A percentile compares a stretch with the other conserved stretches of the same genome.
These are phyloP conservation scores for Alternaria sp. DNA, from an alignment of 2,329 filamentous ascomycete genomes.

Conservation along the genomic window DNA sequence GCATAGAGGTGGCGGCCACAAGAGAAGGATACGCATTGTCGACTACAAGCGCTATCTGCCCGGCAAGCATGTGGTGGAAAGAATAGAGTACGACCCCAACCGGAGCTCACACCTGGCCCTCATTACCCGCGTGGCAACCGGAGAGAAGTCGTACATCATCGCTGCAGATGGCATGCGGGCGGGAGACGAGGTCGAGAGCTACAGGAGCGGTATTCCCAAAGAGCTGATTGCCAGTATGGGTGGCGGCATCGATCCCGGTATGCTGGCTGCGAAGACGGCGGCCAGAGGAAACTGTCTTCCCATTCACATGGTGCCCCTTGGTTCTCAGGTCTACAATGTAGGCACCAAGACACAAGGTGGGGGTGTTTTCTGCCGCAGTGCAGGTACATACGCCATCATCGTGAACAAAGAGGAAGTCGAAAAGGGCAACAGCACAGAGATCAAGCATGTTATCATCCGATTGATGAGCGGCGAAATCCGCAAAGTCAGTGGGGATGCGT, in stretches of 20 bases:
- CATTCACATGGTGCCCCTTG: conserved; percentile 93
- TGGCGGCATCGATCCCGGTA: conserved; percentile 90
- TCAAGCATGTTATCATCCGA: conserved; percentile 82
- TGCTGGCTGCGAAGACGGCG: conserved; percentile 92
- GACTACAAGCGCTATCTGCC: conserved; percentile 84
- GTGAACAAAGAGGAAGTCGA: conserved; percentile 84
- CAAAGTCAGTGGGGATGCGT: conserved; percentile 88
- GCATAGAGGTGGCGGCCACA: conserved; percentile 90
- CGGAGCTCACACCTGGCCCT: conserved; percentile 93
- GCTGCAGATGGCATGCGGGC: conserved; percentile 94
- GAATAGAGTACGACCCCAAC: conserved; percentile 95
- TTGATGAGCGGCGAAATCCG: conserved; percentile 94
- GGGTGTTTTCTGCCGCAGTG: conserved; percentile 93
- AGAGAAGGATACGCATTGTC: conserved; percentile 88
- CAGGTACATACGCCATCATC: conserved; percentile 89
- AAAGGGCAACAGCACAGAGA: conserved; percentile 66
- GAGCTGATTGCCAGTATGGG: conserved; percentile 92
- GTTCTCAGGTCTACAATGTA: conserved; percentile 91
- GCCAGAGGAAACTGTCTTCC: conserved; percentile 95
- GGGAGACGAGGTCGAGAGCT: conserved; percentile 92
- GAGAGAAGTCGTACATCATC: conserved; percentile 86
- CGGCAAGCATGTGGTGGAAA: conserved; percentile 87
- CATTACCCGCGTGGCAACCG: conserved; percentile 76
- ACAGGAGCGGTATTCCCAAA: conserved; percentile 85
- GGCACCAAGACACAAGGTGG: conserved; percentile 76